phyloP scores from a whole-genome alignment of 805 yeast genomes.

The Metschnikowia amazonensis region DNA sequence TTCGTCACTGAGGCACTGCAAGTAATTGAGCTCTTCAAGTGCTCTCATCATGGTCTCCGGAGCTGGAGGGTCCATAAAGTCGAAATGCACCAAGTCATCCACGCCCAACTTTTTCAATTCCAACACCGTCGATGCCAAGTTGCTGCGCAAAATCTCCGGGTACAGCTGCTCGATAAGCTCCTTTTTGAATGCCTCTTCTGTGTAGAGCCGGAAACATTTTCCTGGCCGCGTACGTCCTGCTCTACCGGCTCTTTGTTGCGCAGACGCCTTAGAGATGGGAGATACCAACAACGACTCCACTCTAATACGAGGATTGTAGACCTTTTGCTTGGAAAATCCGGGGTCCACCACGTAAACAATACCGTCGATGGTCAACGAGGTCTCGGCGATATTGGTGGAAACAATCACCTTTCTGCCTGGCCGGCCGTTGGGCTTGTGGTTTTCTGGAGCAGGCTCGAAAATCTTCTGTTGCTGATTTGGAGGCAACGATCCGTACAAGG shows the following conservation, averaged over 20 bases:
- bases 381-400: constrained; percentile 95
- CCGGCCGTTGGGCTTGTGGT: constrained; percentile 67
- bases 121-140: constrained; percentile 85
- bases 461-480: constrained; percentile 93
- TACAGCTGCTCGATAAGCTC: constrained; percentile 93
- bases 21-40: constrained; percentile 86
- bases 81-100: constrained; percentile 95
- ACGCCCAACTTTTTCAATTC: constrained; percentile 92
- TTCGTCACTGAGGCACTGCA: constrained; percentile 86
- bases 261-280: constrained; percentile 95
- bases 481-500: constrained; percentile 93
- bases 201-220: constrained; percentile 91
- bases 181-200: constrained; percentile 93
- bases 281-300: constrained; percentile 92
- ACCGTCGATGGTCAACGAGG: constrained; percentile 96
- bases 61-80: constrained; percentile 99
- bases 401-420: constrained; percentile 95
- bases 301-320: constrained; percentile 92
- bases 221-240: constrained; percentile 99
- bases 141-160: constrained; percentile 91
- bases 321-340: constrained; percentile 94
- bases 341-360: constrained; percentile 97
- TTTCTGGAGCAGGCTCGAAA: constrained; percentile 83
- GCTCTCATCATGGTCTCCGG: constrained; percentile 99
- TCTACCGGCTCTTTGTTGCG: constrained; percentile 99